Evolutionary conservation across 139 green algal genomes (phyloP).

Genomic region (Chlorella sp.): DNA sequence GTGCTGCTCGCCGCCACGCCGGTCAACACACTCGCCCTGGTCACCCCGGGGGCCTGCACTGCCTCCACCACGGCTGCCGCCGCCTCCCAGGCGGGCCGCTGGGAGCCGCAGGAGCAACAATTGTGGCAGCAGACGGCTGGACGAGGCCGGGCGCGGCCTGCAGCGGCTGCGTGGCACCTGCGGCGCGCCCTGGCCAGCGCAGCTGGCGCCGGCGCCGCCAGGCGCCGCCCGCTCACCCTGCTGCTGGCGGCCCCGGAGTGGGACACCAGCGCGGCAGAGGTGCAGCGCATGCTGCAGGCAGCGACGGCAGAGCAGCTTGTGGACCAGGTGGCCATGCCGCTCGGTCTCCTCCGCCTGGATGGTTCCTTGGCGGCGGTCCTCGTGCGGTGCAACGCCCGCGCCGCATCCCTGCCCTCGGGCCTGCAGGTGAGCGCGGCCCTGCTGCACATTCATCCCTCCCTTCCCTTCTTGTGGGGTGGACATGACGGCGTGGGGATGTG

Average conservation of each 20-base stretch:
- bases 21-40: not conserved
- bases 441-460: not conserved
- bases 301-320: not conserved
- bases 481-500: not conserved
- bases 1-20: not conserved
- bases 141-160: not conserved
- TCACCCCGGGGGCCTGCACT: not conserved
- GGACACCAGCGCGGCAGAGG: not conserved
- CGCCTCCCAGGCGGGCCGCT: not conserved
- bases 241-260: constrained; percentile 8
- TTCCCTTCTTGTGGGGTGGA: not conserved
- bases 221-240: not conserved
- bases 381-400: not conserved
- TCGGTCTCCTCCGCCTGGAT: constrained; percentile 11
- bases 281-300: constrained; percentile 4
- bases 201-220: too few relatives aligned
- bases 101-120: not conserved
- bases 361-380: not conserved
- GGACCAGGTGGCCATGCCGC: not conserved
- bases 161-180: not conserved
- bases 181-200: not conserved
- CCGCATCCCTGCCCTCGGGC: not conserved
- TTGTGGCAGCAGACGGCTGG: not conserved
- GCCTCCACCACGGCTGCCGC: not conserved
- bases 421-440: constrained; percentile 9